Evolutionary conservation across 2,329 filamentous ascomycete species (phyloP).

Genomic region (Aureobasidium lini): DNA sequence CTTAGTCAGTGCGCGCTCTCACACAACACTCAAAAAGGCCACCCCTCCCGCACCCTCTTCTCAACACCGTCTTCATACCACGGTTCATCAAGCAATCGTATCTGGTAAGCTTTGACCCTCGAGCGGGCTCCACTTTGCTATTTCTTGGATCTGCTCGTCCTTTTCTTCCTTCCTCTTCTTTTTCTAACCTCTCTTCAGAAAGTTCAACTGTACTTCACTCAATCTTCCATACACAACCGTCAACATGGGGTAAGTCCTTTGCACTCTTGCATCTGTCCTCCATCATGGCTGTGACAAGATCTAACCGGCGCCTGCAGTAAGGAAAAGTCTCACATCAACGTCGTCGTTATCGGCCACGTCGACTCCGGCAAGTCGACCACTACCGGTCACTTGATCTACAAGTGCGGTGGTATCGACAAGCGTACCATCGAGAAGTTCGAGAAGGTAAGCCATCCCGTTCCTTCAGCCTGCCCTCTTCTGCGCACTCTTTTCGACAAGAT

Average conservation of each 20-base stretch:
- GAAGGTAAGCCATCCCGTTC: constrained; percentile 60
- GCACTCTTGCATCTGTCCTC: background rate
- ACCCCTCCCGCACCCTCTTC: constrained; percentile 14
- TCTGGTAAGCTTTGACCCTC: constrained; percentile 19
- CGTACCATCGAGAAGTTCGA: constrained; percentile 99
- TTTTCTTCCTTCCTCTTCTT: constrained; percentile 2
- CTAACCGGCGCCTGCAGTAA: constrained; percentile 54
- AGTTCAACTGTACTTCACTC: constrained; percentile 27
- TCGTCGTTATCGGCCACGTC: constrained; percentile 99
- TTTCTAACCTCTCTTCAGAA: constrained; percentile 14
- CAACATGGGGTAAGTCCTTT: constrained; percentile 53
- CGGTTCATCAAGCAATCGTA: constrained; percentile 18
- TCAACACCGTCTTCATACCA: constrained; percentile 17
- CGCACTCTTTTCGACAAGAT: background rate
- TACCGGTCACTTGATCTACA: constrained; percentile 94
- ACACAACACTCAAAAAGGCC: constrained; percentile 12
- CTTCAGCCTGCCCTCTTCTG: constrained; percentile 10
- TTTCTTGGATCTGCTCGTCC: constrained; percentile 8
- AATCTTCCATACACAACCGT: constrained; percentile 32
- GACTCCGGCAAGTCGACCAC: constrained; percentile 99
- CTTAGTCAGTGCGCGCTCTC: constrained; percentile 5
- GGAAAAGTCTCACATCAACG: constrained; percentile 87
- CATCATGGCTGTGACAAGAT: background rate
- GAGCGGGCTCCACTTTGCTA: constrained; percentile 9
- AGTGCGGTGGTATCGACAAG: constrained; percentile 99